phyloP scores from a whole-genome alignment of 208 protist species.

The Crithidia bombi region DNA sequence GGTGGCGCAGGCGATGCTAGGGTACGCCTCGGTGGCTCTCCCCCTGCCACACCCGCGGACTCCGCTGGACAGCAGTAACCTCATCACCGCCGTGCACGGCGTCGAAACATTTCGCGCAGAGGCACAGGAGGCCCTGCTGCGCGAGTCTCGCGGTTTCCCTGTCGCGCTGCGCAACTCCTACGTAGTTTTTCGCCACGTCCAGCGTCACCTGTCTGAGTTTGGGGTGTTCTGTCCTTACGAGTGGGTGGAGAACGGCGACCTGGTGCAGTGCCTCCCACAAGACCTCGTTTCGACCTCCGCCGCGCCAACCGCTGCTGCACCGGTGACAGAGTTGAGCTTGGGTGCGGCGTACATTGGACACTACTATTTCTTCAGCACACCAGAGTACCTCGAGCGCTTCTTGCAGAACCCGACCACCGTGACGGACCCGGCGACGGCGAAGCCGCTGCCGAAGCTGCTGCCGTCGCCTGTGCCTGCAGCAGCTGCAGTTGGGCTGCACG shows the following conservation, averaged over 20 bases:
- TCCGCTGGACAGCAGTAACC: slow-evolving; percentile 51
- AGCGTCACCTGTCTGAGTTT: slow-evolving; percentile 66
- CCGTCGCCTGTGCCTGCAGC: slow-evolving; percentile 12
- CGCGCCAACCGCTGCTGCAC: too few species aligned
- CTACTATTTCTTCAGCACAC: slow-evolving; percentile 80
- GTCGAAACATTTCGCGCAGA: slow-evolving; percentile 51
- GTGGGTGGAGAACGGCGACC: slow-evolving; percentile 67
- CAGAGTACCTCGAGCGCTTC: slow-evolving; percentile 65
- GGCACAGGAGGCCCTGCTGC: slow-evolving; percentile 44
- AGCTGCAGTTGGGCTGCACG: slow-evolving; percentile 4
- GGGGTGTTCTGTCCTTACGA: slow-evolving; percentile 82
- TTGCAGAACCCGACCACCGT: slow-evolving; percentile 61
- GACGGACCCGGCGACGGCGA: slow-evolving; percentile 44
- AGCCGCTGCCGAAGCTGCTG: slow-evolving; percentile 50
- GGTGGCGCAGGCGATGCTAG: slow-evolving; percentile 4
- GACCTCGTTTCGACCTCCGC: neutral
- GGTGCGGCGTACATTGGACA: slow-evolving; percentile 66
- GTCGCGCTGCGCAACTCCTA: slow-evolving; percentile 52
- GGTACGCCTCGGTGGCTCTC: slow-evolving; percentile 31
- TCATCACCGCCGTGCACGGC: slow-evolving; percentile 54
- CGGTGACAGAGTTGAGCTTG: slow-evolving; percentile 31
- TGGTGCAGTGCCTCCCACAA: slow-evolving; percentile 40
- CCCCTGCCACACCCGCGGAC: slow-evolving; percentile 35
- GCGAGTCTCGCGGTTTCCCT: slow-evolving; percentile 57
- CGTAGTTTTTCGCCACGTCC: slow-evolving; percentile 37